A percentile compares a stretch with the other conserved stretches of the same genome.
Conservation (phyloP, 176 grass and related monocot genomes). For the Rhynchospora breviuscula region DNA sequence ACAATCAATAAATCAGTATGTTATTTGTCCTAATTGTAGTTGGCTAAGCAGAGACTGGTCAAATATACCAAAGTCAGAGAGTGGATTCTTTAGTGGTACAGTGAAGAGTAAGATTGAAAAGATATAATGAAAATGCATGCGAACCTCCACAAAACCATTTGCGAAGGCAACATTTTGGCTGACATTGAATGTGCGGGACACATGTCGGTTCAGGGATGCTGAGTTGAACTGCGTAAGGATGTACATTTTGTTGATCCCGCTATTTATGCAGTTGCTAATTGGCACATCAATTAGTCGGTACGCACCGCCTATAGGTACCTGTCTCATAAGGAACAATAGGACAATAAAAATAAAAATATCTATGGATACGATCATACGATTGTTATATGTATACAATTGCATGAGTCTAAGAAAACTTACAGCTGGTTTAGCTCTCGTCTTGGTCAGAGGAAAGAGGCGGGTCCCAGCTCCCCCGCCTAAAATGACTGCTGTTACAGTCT, state of each 20-base stretch:
- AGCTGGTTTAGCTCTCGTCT: constrained; percentile 72
- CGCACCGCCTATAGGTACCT: constrained; percentile 84
- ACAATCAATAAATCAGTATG: no score
- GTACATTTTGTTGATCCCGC: constrained; percentile 85
- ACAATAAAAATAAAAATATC: not conserved
- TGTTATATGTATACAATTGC: not conserved
- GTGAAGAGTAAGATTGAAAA: not conserved
- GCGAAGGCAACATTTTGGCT: constrained; percentile 37
- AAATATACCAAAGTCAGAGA: no score
- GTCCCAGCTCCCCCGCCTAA: constrained; percentile 85
- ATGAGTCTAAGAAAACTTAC: constrained; percentile 31
- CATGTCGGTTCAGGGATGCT: constrained; percentile 67
- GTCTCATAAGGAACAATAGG: not conserved
- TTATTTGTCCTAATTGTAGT: no score
- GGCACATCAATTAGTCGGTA: constrained; percentile 89
- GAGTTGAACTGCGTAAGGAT: constrained; percentile 94
- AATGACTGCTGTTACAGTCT: constrained; percentile 72
- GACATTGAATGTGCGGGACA: constrained; percentile 56
- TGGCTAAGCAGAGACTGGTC: no score
- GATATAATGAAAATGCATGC: not conserved
- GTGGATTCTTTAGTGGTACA: no score
- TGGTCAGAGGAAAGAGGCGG: constrained; percentile 85
- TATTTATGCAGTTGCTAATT: constrained; percentile 93
- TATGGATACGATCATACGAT: not conserved
- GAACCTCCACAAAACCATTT: constrained; percentile 80